Percentiles rank a stretch among this genome's conserved stretches.
Evolutionary conservation across 345 rosid species (phyloP).

Genomic region (Rhodamnia argentea): DNA sequence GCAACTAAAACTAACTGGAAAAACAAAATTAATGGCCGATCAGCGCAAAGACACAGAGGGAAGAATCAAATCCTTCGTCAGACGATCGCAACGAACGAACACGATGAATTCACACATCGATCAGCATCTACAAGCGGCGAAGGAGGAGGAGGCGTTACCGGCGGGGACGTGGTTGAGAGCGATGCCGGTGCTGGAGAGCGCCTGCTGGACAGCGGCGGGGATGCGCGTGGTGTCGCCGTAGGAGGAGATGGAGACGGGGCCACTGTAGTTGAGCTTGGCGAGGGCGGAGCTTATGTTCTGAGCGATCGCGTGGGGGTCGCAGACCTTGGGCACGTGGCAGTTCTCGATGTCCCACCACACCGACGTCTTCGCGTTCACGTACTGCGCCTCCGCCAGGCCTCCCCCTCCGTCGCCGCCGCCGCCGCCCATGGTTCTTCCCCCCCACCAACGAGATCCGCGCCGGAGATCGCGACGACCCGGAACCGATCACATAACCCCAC

Average conservation of each 20-base stretch:
- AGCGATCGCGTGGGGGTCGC: conserved; percentile 39
- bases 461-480: not conserved
- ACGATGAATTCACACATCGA: not conserved
- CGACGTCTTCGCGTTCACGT: conserved; percentile 32
- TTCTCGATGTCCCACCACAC: conserved; percentile 55
- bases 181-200: conserved; percentile 32
- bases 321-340: conserved; percentile 28
- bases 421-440: not conserved
- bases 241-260: conserved; percentile 33
- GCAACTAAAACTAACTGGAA: not conserved
- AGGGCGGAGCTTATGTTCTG: conserved; percentile 41
- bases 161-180: conserved; percentile 37
- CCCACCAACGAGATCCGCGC: not conserved
- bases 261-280: conserved; percentile 27
- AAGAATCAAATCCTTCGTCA: not conserved
- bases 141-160: not conserved
- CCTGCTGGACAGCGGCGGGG: conserved; percentile 23
- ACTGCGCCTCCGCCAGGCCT: conserved; percentile 26
- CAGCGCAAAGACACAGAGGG: not conserved
- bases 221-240: conserved; percentile 35
- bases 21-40: not conserved
- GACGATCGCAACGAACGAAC: not conserved
- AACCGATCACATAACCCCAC: not conserved
- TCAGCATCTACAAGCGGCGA: not conserved
- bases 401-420: not conserved